These are phyloP conservation scores for Lenwebbia sp. DNA, from an alignment of 345 rosid genomes.

Conservation along the genomic window DNA sequence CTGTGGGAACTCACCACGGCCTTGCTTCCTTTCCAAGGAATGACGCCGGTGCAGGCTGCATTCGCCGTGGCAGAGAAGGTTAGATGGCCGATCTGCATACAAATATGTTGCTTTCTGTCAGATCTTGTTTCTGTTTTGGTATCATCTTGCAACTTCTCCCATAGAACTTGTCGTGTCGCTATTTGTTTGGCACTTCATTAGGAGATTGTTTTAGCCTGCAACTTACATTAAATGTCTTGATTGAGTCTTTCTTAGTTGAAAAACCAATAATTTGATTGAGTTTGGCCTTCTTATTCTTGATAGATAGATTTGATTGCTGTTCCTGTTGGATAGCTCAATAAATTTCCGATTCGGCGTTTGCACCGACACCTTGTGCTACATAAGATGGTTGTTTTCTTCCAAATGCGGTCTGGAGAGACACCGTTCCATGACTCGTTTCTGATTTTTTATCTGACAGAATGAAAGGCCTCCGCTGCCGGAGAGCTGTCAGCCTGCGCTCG, in stretches of 20 bases:
- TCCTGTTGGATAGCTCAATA: not conserved
- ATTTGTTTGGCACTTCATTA: not conserved
- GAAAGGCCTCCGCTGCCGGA: slow-evolving; percentile 89
- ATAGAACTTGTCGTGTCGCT: not conserved
- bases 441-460: slow-evolving; percentile 34
- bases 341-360: not conserved
- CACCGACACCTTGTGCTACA: not conserved
- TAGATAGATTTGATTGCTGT: not conserved
- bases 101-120: not conserved
- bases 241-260: not conserved
- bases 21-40: slow-evolving; percentile 97
- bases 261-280: not conserved
- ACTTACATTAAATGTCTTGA: not conserved
- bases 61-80: slow-evolving; percentile 99
- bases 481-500: slow-evolving; percentile 83
- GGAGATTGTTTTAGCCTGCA: not conserved
- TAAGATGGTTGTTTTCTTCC: not conserved
- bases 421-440: not conserved
- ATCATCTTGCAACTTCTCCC: not conserved
- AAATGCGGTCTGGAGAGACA: not conserved
- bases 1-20: slow-evolving; percentile 98
- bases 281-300: not conserved
- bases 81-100: not conserved
- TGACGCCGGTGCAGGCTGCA: slow-evolving; percentile 99
- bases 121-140: not conserved